Evolutionary conservation across 805 yeast species (phyloP).

Genomic region (Naumovozyma baii): DNA sequence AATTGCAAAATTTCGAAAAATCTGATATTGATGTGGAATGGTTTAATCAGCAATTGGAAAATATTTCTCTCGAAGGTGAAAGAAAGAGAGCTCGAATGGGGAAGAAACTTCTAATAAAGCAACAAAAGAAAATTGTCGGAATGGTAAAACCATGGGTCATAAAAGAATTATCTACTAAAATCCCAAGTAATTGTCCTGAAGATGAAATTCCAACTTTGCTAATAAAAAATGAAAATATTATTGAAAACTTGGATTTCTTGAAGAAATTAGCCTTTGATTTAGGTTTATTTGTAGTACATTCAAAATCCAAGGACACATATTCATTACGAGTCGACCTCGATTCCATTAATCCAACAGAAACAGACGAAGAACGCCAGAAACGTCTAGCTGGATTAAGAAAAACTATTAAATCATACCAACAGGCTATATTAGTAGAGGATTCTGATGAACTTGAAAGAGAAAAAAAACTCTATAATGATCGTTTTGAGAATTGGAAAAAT

Average conservation of each 20-base stretch:
- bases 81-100: constrained; percentile 58
- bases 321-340: constrained; percentile 59
- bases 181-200: constrained; percentile 34
- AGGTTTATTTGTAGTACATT: constrained; percentile 58
- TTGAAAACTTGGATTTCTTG: constrained; percentile 47
- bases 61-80: constrained; percentile 64
- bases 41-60: constrained; percentile 80
- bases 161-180: constrained; percentile 26
- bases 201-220: constrained; percentile 34
- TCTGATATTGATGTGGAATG: constrained; percentile 79
- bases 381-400: constrained; percentile 44
- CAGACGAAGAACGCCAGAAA: constrained; percentile 52
- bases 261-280: constrained; percentile 56
- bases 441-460: constrained; percentile 39
- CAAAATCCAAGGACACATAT: constrained; percentile 45
- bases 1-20: constrained; percentile 75
- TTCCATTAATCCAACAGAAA: constrained; percentile 59
- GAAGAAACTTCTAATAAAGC: constrained; percentile 52
- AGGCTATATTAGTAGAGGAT: constrained; percentile 50
- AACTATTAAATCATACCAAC: constrained; percentile 53
- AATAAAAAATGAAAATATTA: constrained; percentile 30
- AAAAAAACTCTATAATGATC: constrained; percentile 57
- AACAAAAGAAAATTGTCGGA: constrained; percentile 68
- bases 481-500: constrained; percentile 76
- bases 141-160: constrained; percentile 40